These are phyloP conservation scores for Scedosporium aurantiacum DNA, from an alignment of 2,329 filamentous ascomycete genomes.

Conservation along the genomic window DNA sequence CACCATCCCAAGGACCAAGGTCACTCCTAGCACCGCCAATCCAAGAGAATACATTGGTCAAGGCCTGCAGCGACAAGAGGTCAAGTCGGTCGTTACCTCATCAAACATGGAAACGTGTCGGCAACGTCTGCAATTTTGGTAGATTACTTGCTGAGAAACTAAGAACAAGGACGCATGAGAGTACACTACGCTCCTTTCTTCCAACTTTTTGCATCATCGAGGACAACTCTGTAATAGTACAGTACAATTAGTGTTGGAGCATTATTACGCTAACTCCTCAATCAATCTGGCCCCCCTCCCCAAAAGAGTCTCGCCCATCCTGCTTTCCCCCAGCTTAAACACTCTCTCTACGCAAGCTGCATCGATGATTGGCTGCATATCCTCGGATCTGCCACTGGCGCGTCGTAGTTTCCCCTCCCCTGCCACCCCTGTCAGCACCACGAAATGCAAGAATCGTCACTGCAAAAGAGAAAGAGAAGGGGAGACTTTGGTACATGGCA, in stretches of 20 bases:
- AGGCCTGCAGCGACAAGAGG: too few species aligned
- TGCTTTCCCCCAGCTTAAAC: neutral
- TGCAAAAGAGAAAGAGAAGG: neutral
- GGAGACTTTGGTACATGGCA: neutral
- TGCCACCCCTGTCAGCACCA: neutral
- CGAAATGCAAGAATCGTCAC: neutral
- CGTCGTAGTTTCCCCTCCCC: slow-evolving; percentile 1
- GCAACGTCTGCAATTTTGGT: too few species aligned
- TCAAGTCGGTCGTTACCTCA: too few species aligned
- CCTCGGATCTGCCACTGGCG: slow-evolving; percentile 3
- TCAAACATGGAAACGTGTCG: too few species aligned
- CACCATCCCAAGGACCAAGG: neutral
- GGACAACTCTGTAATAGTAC: neutral
- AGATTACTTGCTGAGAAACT: too few species aligned
- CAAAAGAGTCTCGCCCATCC: neutral
- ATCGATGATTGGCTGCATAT: neutral
- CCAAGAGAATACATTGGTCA: too few species aligned
- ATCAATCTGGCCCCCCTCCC: neutral
- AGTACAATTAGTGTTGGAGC: neutral
- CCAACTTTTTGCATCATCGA: neutral
- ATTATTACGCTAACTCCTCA: neutral
- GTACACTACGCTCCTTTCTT: neutral
- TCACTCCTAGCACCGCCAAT: neutral
- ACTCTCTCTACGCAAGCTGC: neutral
- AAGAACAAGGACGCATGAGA: too few species aligned